Evolutionary conservation across 495 filamentous ascomycete genomes (phyloP).

Genomic region (Hypoxylon perforatum): DNA sequence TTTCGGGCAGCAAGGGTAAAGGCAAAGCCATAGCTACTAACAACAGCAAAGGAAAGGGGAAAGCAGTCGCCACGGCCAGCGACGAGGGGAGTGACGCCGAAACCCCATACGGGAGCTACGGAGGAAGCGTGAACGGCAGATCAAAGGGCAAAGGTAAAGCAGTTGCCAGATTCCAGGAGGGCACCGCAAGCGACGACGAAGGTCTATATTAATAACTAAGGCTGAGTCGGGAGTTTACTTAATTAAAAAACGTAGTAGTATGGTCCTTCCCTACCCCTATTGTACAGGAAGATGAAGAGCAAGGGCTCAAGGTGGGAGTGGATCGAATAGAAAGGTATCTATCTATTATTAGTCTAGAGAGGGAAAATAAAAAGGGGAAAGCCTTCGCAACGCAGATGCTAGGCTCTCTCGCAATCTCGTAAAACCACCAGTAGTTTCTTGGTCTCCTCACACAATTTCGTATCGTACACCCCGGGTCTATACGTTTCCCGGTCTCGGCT

Average conservation of each 20-base stretch:
- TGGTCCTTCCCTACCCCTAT: no score
- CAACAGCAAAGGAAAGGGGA: constrained; percentile 53
- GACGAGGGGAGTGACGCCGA: constrained; percentile 58
- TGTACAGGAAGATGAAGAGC: no score
- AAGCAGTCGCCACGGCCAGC: constrained; percentile 54
- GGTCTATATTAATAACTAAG: constrained; percentile 38
- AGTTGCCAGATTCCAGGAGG: constrained; percentile 47
- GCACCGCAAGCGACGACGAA: constrained; percentile 50
- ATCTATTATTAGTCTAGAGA: constrained; percentile 12
- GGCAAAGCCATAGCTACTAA: constrained; percentile 51
- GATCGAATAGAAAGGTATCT: constrained; percentile 21
- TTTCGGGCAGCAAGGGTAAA: constrained; percentile 63
- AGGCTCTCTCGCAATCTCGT: no score
- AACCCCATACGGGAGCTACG: constrained; percentile 27
- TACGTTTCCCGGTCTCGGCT: neutral
- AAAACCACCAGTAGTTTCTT: neutral
- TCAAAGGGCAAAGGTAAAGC: constrained; percentile 65
- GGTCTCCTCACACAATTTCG: constrained; percentile 17
- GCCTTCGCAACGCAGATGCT: no score
- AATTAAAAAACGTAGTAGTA: no score
- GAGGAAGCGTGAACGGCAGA: constrained; percentile 40
- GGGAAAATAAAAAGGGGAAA: neutral
- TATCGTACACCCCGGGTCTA: constrained; percentile 5
- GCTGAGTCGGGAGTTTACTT: neutral
- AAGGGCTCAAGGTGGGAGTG: neutral